phyloP scores from a whole-genome alignment of 192 early-diverging fungal genomes.

The Lunasporangiospora selenospora region DNA sequence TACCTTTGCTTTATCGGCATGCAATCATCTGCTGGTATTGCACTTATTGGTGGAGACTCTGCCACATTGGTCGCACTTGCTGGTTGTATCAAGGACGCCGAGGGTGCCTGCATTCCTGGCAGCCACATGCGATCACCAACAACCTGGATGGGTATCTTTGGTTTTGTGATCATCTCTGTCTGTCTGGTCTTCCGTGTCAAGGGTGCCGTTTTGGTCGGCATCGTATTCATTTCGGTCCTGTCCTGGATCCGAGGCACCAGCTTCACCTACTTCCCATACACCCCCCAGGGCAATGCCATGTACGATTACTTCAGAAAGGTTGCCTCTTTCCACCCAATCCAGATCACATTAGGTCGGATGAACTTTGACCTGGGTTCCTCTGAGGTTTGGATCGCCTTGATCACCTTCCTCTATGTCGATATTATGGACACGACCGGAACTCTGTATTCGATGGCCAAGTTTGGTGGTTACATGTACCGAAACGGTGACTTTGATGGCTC shows the following conservation, averaged over 20 bases:
- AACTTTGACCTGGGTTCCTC: constrained; percentile 64
- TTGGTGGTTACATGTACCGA: constrained; percentile 72
- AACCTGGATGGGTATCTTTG: constrained; percentile 75
- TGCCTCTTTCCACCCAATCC: constrained; percentile 64
- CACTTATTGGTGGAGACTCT: constrained; percentile 62
- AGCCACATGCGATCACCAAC: constrained; percentile 69
- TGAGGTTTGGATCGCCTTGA: constrained; percentile 77
- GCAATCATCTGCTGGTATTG: constrained; percentile 83
- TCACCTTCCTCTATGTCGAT: constrained; percentile 85
- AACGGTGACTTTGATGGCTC: constrained; percentile 81
- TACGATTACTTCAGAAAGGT: constrained; percentile 75
- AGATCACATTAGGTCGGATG: constrained; percentile 58
- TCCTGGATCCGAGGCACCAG: constrained; percentile 72
- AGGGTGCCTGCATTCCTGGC: constrained; percentile 55
- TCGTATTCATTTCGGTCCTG: constrained; percentile 69
- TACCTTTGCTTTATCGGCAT: constrained; percentile 80
- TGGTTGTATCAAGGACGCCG: constrained; percentile 65
- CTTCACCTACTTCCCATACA: constrained; percentile 80
- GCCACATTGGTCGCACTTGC: constrained; percentile 71
- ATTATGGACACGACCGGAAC: constrained; percentile 85
- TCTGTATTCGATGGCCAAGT: constrained; percentile 82
- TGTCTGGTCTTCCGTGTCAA: constrained; percentile 66
- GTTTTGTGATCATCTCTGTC: constrained; percentile 71
- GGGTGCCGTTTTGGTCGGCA: constrained; percentile 72
- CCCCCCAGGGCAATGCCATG: constrained; percentile 56